Evolutionary conservation across 768 basidiomycete genomes (phyloP), one percentile per base, ranked within the genome.

Genomic region (Auriscalpium orientale): DNA sequence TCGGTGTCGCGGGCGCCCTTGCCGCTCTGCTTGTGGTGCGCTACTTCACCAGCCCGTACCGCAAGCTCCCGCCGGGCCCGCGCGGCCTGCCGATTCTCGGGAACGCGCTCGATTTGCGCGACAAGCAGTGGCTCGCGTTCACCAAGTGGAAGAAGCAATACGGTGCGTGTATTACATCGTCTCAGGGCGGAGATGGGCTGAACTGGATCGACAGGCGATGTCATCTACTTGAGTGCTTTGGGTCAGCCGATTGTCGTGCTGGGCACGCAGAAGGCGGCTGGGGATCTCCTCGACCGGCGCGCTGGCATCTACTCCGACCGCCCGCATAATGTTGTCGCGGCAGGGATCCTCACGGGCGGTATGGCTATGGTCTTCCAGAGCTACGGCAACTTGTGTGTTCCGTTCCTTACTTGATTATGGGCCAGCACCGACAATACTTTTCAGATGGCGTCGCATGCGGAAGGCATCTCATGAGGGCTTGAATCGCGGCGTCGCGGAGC

Each of bases 61-160:
- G 53, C 10, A 53, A 54, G 37, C 33, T 54, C 5, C 53, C 53
- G 33, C 53, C 34, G 2, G 53, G 53, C 6, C 57, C 57, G 6
- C 44, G 54, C 12, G 54, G 57, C 34, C 56, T 55, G 8, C 58
- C 55, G 3, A 43, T 58, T 35, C 45, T 56, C 36, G 54, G 55
- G 2, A 58, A 56, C 43, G 18, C 46, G 4, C 10, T 49, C 4
- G 40, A 48, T 20, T 13, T 56, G 1, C 33, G 8, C 15, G 4
- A 33, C 16, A 11, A 15, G 3, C 54, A 48, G 28, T 58, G 54
- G 46, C 46, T 56, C 21, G 54, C 43, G 44, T 58, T 48, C 34
- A 22, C 45, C 3, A 49, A 44, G 16, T 56, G 58, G 49, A 45
- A 38, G 22, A 55, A 58, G 48, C 13, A 51, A 6, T 56, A 51